These are phyloP conservation scores for Eutrema heterophyllum DNA, from an alignment of 345 rosid species.

Conservation along the genomic window DNA sequence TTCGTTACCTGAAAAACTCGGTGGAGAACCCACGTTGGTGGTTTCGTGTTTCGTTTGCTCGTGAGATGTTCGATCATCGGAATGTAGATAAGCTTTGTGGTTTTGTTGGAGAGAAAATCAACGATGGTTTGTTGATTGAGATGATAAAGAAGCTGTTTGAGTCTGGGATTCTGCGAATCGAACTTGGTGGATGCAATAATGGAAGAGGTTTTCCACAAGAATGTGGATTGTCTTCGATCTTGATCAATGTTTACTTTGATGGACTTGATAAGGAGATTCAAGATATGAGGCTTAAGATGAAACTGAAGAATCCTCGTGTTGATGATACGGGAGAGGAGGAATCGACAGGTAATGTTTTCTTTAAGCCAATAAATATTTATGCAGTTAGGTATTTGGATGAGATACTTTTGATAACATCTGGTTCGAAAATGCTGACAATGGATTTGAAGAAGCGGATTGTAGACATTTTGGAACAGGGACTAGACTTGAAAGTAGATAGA, in stretches of 20 bases:
- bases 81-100: conserved; percentile 50
- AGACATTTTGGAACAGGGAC: conserved; percentile 48
- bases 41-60: conserved; percentile 62
- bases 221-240: conserved; percentile 52
- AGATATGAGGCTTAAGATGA: conserved; percentile 50
- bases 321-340: conserved; percentile 32
- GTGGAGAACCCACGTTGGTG: conserved; percentile 86
- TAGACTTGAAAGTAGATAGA: conserved; percentile 63
- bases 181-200: conserved; percentile 52
- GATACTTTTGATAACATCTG: conserved; percentile 74
- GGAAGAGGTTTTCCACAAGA: conserved; percentile 95
- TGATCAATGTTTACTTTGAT: conserved; percentile 76
- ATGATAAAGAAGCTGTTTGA: conserved; percentile 54
- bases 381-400: conserved; percentile 88
- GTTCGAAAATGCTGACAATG: conserved; percentile 57
- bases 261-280: conserved; percentile 67
- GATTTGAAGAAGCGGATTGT: conserved; percentile 59
- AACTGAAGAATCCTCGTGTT: conserved; percentile 43
- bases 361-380: conserved; percentile 60
- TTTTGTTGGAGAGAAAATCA: conserved; percentile 54
- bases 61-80: conserved; percentile 30
- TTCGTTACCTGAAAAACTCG: conserved; percentile 68
- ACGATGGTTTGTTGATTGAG: conserved; percentile 48
- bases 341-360: conserved; percentile 42
- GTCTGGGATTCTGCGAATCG: conserved; percentile 49